phyloP scores from a whole-genome alignment of 2,329 filamentous ascomycete genomes.

The Boeremia lycopersici region DNA sequence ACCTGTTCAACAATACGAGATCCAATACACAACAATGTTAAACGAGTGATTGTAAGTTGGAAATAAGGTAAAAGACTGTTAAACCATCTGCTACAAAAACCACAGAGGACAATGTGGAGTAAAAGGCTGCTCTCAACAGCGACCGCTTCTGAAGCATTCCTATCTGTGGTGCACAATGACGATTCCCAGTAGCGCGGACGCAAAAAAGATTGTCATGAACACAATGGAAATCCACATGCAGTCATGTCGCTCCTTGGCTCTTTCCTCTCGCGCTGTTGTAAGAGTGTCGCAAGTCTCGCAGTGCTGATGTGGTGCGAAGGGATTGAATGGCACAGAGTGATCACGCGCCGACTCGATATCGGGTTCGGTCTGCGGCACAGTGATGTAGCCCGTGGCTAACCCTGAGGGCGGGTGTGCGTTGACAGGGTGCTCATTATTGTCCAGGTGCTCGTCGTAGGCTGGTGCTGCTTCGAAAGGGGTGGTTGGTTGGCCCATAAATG shows the following conservation, averaged over 20 bases:
- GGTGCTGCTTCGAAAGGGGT: constrained; percentile 1
- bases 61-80: no score
- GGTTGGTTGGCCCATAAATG: constrained; percentile 6
- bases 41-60: no score
- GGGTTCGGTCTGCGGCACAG: constrained; percentile 2
- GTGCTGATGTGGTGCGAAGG: constrained; percentile 5
- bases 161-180: constrained; percentile 5
- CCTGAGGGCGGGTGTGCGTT: background rate
- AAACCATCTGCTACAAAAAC: no score
- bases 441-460: constrained; percentile 8
- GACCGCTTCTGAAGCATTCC: background rate
- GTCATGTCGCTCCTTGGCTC: constrained; percentile 4
- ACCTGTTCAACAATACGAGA: no score
- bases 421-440: constrained; percentile 2
- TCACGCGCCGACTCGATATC: constrained; percentile 9
- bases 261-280: constrained; percentile 4
- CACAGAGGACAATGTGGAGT: no score
- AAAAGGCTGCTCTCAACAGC: no score
- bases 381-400: background rate
- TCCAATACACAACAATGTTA: no score
- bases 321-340: background rate
- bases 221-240: constrained; percentile 11
- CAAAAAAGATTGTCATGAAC: background rate
- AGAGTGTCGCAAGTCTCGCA: constrained; percentile 15
- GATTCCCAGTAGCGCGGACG: background rate